Percentiles rank a stretch among this genome's conserved stretches.
phyloP scores from a whole-genome alignment of 2,329 filamentous ascomycete genomes.

The Diaporthe batatas region DNA sequence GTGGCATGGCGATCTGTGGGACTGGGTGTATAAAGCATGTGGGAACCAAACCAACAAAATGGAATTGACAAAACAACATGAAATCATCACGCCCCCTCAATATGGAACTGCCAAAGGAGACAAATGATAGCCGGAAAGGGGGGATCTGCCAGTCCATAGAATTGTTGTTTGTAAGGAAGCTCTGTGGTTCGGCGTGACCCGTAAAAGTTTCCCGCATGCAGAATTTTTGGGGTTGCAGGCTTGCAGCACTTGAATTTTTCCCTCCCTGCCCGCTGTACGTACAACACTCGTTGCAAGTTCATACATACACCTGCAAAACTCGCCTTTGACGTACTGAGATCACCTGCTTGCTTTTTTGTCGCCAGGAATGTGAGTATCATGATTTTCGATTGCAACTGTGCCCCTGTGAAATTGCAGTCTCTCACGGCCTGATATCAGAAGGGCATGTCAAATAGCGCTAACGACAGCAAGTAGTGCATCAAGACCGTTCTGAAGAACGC shows the following conservation, averaged over 20 bases:
- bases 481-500: constrained; percentile 2
- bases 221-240: constrained; percentile 39
- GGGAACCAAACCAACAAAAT: constrained; percentile 4
- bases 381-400: background rate
- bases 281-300: background rate
- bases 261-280: constrained; percentile 8
- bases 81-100: constrained; percentile 26
- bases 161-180: background rate
- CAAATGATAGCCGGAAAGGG: background rate
- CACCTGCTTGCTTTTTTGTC: background rate
- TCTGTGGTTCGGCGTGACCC: constrained; percentile 33
- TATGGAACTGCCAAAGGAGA: background rate
- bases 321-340: background rate
- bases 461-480: constrained; percentile 2
- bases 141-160: background rate
- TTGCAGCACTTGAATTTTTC: constrained; percentile 39
- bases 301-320: constrained; percentile 38
- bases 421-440: background rate
- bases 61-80: constrained; percentile 25
- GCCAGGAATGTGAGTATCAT: background rate
- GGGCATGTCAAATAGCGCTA: constrained; percentile 1
- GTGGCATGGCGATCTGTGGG: background rate
- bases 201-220: constrained; percentile 36
- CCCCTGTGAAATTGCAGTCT: background rate
- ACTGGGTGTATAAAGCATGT: constrained; percentile 2